These are phyloP conservation scores for Lasiodiplodia sp. DNA, from an alignment of 2,329 filamentous ascomycete genomes.

Conservation along the genomic window DNA sequence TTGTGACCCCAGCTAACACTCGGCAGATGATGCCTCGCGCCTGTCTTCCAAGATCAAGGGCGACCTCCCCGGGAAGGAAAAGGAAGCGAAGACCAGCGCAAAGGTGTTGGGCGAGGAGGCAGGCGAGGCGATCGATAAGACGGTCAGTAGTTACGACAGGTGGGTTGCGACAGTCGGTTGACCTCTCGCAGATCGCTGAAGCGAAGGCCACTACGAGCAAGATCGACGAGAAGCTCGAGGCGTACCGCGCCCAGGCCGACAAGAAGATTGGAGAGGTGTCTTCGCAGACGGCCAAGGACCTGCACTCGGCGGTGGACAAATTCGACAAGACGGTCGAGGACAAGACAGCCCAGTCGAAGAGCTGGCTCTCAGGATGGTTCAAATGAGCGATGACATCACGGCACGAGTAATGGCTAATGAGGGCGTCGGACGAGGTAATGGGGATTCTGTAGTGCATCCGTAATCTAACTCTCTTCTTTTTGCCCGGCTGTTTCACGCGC, in stretches of 20 bases:
- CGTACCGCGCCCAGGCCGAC: conserved; percentile 63
- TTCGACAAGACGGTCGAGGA: conserved; percentile 84
- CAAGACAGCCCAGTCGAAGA: conserved; percentile 81
- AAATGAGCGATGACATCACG: conserved; percentile 23
- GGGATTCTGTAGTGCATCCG: conserved; percentile 3
- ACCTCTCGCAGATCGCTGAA: conserved; percentile 43
- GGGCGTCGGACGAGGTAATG: conserved; percentile 3
- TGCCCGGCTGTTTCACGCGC: conserved; percentile 18
- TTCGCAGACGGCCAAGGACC: conserved; percentile 65
- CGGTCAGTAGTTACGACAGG: conserved; percentile 61
- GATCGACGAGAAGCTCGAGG: conserved; percentile 66
- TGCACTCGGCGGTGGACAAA: conserved; percentile 70
- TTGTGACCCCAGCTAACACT: conserved; percentile 32
- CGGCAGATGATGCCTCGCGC: conserved; percentile 76
- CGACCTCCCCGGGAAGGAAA: conserved; percentile 68
- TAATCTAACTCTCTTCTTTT: background rate
- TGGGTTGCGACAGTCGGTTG: background rate
- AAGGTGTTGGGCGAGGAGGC: conserved; percentile 57
- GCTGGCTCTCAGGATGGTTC: conserved; percentile 85
- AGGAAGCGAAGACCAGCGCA: conserved; percentile 69
- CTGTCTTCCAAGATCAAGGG: conserved; percentile 71
- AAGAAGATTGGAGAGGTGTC: conserved; percentile 67
- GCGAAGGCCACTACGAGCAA: conserved; percentile 62
- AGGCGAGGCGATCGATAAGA: conserved; percentile 61
- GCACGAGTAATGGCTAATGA: conserved; percentile 12